These are phyloP conservation scores for Esteya vermicola DNA, from an alignment of 2,329 filamentous ascomycete genomes.

Conservation along the genomic window DNA sequence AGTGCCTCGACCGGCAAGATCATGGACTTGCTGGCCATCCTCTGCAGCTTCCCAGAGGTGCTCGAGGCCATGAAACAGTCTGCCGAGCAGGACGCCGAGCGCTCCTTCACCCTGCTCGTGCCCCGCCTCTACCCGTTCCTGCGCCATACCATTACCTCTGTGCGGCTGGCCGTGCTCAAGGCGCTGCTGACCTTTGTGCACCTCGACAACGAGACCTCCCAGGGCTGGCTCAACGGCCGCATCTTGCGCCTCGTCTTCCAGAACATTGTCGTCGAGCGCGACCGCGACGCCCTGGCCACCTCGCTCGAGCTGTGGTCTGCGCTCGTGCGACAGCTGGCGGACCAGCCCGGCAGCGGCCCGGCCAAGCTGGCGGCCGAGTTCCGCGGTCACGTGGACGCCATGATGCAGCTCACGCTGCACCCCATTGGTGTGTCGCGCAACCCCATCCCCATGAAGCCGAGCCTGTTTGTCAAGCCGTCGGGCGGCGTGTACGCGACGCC, in stretches of 20 bases:
- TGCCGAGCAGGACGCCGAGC: conserved; percentile 65
- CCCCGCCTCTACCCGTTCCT: conserved; percentile 92
- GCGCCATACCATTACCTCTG: conserved; percentile 91
- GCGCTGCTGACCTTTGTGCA: conserved; percentile 86
- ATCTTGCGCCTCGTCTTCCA: conserved; percentile 84
- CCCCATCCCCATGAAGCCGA: conserved; percentile 81
- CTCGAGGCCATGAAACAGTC: conserved; percentile 88
- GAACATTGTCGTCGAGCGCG: conserved; percentile 86
- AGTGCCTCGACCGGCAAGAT: conserved; percentile 96
- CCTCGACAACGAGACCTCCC: conserved; percentile 63
- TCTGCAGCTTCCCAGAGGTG: conserved; percentile 89
- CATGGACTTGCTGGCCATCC: conserved; percentile 92
- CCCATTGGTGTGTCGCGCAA: conserved; percentile 86
- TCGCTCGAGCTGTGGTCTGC: conserved; percentile 82
- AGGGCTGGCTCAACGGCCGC: conserved; percentile 85
- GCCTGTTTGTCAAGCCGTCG: conserved; percentile 85
- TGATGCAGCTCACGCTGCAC: conserved; percentile 74
- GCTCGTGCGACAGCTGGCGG: conserved; percentile 52
- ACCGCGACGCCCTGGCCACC: conserved; percentile 65
- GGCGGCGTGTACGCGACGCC: conserved; percentile 61
- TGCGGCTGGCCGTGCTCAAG: conserved; percentile 83
- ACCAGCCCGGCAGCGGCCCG: conserved; percentile 41
- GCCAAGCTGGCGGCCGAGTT: conserved; percentile 60
- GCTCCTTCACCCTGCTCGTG: conserved; percentile 84
- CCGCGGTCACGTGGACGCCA: conserved; percentile 57